Percentiles rank a stretch among this genome's conserved stretches.
Conservation (phyloP, 2,329 filamentous ascomycete genomes). For the Colletotrichum falcatum region DNA sequence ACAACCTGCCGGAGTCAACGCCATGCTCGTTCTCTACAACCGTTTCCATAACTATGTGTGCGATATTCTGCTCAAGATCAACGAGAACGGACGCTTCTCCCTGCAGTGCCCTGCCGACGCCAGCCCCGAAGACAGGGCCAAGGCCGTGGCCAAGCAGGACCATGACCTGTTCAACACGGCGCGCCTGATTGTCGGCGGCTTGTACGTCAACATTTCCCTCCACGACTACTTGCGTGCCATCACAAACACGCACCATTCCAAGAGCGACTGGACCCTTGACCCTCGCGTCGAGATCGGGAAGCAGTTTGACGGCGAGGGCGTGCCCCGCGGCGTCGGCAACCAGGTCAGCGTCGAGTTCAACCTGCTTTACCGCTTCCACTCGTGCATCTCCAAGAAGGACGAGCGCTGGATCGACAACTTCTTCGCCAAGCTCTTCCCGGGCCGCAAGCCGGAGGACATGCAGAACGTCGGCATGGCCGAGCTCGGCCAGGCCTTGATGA, state of each 20-base stretch:
- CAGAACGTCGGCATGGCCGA: conserved; percentile 51
- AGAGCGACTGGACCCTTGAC: conserved; percentile 72
- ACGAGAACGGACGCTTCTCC: conserved; percentile 83
- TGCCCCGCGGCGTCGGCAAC: conserved; percentile 70
- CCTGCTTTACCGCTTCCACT: conserved; percentile 75
- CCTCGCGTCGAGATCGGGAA: conserved; percentile 70
- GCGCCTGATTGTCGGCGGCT: conserved; percentile 76
- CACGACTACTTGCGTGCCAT: conserved; percentile 73
- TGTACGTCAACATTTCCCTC: conserved; percentile 82
- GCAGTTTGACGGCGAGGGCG: conserved; percentile 57
- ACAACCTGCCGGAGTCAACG: conserved; percentile 76
- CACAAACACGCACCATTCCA: conserved; percentile 68
- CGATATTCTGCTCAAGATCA: conserved; percentile 82
- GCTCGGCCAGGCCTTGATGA: conserved; percentile 46
- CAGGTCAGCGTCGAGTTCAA: conserved; percentile 78
- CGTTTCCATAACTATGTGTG: conserved; percentile 91
- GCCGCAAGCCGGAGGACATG: conserved; percentile 47
- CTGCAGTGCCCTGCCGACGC: conserved; percentile 60
- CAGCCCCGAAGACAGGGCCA: conserved; percentile 58
- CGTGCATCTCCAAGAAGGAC: conserved; percentile 69
- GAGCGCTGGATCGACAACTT: conserved; percentile 71
- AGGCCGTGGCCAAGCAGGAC: conserved; percentile 75
- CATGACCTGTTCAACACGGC: conserved; percentile 85
- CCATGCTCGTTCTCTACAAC: conserved; percentile 81
- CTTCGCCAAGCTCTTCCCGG: conserved; percentile 60